Evolutionary conservation across 2,329 filamentous ascomycete species (phyloP), one percentile per base, ranked within the genome.

Genomic region (Hypoxylon rubiginosum): DNA sequence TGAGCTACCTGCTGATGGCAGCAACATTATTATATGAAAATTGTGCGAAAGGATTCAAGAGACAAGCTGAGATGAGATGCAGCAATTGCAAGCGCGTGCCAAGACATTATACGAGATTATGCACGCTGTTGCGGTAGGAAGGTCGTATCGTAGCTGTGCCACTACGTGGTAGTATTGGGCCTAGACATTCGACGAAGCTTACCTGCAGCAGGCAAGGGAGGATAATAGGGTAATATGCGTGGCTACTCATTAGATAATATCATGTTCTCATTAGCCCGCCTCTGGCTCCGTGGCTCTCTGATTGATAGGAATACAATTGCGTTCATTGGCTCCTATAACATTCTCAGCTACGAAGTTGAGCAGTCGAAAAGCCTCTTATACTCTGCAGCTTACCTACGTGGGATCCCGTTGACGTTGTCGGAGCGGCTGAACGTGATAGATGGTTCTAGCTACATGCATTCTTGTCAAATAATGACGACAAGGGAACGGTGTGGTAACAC

Each of bases 31-130:
- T 30, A 28, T 58, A 58, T 43, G 28, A 43, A 48, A 32, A 36
- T 19, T 17, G 10, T 21, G 11, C 28, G 55, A 46, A 41, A 15
- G 46, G 39, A 34, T 45, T 58, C 51, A 41, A n/a, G 15, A 43
- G 13, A 11, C 10, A 52, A 59, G 46, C 48, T 51, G 58, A 56
- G 55, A 32, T 28, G 43, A 51, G 50, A 30, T 19, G 34, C 28
- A 36, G 32, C 34, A 45, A 7, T 11, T 56, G 21, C 53, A 52
- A 9, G 45, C n/a, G 10, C 17, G 13, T 45, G 62, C 66, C 66
- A 68, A 68, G 66, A 58, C 55, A 36, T 48, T 56, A 66, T 68
- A 68, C 66, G 66, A 68, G 56, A 45, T 63, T 41, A 30, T 58
- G 59, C 66, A 61, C 57, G 36, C 3, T 7, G 36, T 34, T 43